Base-by-base conservation (phyloP, 495 filamentous ascomycete genomes). In the Lichina pygmaea region DNA sequence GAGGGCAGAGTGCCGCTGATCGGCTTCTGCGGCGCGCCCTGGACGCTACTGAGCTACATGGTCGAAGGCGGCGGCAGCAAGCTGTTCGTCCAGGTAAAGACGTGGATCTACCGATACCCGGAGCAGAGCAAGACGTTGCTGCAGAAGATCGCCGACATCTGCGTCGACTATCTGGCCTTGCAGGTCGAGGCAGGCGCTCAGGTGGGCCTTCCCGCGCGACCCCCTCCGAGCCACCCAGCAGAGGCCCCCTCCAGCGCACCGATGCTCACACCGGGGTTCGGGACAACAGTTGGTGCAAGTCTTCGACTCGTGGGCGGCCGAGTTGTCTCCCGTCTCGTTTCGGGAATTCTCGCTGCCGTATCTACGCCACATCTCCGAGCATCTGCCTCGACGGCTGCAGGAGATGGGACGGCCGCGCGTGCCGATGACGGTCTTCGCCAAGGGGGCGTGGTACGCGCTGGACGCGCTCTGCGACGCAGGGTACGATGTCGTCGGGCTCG, bases 401-500 rank as follows among this genome's bases (percentile, higher is more conserved):
- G 77, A 82, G 58, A 63, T 91, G 53, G 73, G 72, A 0, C 55
- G 85, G 41, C 78, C 85, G 46, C 65, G 62, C 6, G 91, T 95
- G 2, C 89, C 89, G 2, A 94, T 97, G 89, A 89, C 82, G n/a
- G 83, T 94, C 12, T 97, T 97, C 58, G 84, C 89, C n/a, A 97
- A 97, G 63, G 89, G 89, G 5, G 86, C 89, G n/a, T 93, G 89
- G 81, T 92, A 86, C 59, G 85, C 83, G 5, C 64, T 97, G 33
- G 83, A 93, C 50, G 74, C 79, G 10, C 68, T 86, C 11, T 93
- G 86, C 59, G 64, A 81, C 52, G 73, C 83, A 16, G 85, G 83
- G 10, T 97, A 95, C 61, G 74, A 95, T 50, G 81, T 93, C 33
- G 77, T 97, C 44, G 80, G 91, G 24, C 65, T 97, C 46, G 89